Base-by-base conservation (phyloP, 768 basidiomycete genomes). In the Boletus eberwhitei region DNA sequence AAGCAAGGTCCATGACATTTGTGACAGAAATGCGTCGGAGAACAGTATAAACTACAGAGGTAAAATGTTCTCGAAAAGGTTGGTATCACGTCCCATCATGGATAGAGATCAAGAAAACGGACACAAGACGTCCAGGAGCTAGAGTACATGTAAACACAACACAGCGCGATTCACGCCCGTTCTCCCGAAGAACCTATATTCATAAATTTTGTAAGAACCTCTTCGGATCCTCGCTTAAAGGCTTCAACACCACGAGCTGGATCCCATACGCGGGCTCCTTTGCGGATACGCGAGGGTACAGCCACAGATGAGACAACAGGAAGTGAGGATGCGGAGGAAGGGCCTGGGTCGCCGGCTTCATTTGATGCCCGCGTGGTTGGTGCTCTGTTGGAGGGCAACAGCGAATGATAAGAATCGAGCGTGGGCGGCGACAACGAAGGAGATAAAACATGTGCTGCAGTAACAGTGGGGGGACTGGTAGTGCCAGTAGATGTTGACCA, bases 211-310 rank as follows among this genome's bases (percentile, higher is more conserved):
- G 88, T 83, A 29, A 95, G 76, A 24, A 93, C 90, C 62, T 94
- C 88, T 68, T 95, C 92, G 2, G 91, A 93, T 14, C 87, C 87
- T 48, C 82, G 83, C 70, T 93, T 94, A 73, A 94, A 93, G 38
- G 88, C 63, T 55, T 95, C 93, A 3, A 94, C 85, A 41, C 86
- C 87, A 21, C 92, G 84, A 11, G 85, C 84, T 17, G 93, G 93
- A 66, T 94, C 92, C 85, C 88, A 96, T 5, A 88, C 86, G 21
- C 91, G 80, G 3, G 79, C 80, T 21, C 79, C 77, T 61, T 79
- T 82, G 37, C 68, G 71, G 19, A 31, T 46, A 74, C 70, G 36
- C 69, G 58, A 83, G 14, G 79, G 41, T 2, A 85, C 80, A 2
- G 82, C 79, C 24, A 74, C 62, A 1, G 84, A 83, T 0, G 86